These are phyloP conservation scores for Aspergillus melleus DNA, from an alignment of 2,329 filamentous ascomycete genomes.

Conservation along the genomic window DNA sequence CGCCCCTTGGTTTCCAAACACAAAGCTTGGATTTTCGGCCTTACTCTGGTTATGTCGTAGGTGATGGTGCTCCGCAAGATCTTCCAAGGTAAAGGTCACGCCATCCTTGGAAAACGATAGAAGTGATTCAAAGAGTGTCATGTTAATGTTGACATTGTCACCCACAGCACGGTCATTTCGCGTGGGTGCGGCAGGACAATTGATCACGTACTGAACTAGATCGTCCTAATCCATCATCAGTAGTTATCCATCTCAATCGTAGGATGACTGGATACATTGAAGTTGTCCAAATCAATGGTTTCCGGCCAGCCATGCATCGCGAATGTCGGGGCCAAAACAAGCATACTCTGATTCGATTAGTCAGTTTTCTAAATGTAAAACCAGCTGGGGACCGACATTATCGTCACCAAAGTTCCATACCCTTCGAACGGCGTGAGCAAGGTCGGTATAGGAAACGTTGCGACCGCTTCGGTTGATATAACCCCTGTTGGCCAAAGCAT, in stretches of 20 bases:
- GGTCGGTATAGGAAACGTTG: neutral
- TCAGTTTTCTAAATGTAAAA: neutral
- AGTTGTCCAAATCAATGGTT: neutral
- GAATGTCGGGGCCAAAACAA: neutral
- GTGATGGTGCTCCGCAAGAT: neutral
- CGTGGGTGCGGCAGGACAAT: neutral
- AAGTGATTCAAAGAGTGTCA: slow-evolving; percentile 5
- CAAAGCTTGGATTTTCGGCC: neutral
- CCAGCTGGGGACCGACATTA: neutral
- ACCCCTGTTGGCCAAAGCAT: neutral
- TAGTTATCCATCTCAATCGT: neutral
- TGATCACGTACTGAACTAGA: neutral
- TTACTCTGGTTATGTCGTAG: neutral
- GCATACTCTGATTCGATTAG: neutral
- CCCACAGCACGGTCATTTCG: neutral
- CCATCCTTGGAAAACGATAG: slow-evolving; percentile 2
- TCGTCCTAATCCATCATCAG: neutral
- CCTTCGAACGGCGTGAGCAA: neutral
- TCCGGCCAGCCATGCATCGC: neutral
- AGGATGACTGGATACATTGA: neutral
- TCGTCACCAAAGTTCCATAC: slow-evolving; percentile 3
- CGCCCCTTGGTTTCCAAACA: slow-evolving; percentile 4
- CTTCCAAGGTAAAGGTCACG: neutral
- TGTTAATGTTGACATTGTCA: neutral
- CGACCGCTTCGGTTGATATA: neutral